A percentile compares a stretch with the other conserved stretches of the same genome.
Conservation (phyloP, 176 grass and related monocot genomes). For the Avena atlantica region DNA sequence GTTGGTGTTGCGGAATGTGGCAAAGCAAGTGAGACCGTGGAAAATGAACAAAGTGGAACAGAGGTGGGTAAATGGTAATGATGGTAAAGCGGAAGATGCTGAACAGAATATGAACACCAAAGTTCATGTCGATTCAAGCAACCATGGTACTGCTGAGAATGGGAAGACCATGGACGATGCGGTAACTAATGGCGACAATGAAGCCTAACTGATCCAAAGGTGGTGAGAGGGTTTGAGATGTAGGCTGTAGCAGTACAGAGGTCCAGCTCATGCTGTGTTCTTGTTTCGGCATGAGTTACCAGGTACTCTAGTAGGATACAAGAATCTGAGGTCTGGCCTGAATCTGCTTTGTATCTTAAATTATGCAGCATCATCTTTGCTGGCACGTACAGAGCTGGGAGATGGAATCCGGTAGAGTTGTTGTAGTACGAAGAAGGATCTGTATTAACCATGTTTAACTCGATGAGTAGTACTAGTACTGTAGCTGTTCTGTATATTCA, state of each 20-base stretch:
- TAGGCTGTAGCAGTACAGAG: background rate
- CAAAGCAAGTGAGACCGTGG: slow-evolving; percentile 1
- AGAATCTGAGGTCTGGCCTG: background rate
- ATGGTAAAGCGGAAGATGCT: slow-evolving; percentile 32
- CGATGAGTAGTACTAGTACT: background rate
- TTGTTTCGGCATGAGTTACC: background rate
- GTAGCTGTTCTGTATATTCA: background rate
- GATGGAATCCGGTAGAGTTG: background rate
- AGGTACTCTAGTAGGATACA: slow-evolving; percentile 29
- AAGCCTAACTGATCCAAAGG: background rate
- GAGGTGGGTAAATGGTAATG: background rate
- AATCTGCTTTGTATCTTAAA: slow-evolving; percentile 1
- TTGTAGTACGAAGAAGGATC: background rate
- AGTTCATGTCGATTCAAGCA: slow-evolving; percentile 25
- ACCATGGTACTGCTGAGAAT: slow-evolving; percentile 16
- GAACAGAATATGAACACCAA: slow-evolving; percentile 18
- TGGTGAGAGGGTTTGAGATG: background rate
- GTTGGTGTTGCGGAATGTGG: background rate
- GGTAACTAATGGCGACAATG: background rate
- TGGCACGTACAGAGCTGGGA: slow-evolving; percentile 8
- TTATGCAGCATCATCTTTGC: slow-evolving; percentile 6
- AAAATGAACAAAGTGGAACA: slow-evolving; percentile 11
- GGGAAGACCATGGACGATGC: background rate
- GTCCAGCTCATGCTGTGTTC: slow-evolving; percentile 1
- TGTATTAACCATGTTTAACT: slow-evolving; percentile 11